Conservation (phyloP, 345 rosid genomes). For the Reutealis trisperma region DNA sequence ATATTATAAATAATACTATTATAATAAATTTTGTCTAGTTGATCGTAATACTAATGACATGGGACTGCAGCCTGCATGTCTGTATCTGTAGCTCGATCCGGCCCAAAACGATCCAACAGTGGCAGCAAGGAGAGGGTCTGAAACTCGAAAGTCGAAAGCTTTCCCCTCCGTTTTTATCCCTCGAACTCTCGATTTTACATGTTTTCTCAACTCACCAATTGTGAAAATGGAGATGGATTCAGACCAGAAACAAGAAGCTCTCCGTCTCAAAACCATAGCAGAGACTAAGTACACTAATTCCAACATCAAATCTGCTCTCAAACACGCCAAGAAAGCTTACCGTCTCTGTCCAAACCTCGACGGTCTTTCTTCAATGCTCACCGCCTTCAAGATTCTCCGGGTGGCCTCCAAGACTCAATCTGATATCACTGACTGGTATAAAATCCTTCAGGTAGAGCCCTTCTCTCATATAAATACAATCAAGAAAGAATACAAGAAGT, state of each 20-base stretch:
- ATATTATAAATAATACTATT: too few species aligned
- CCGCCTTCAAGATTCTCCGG: slow-evolving; percentile 61
- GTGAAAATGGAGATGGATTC: slow-evolving; percentile 23
- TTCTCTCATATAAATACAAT: slow-evolving; percentile 66
- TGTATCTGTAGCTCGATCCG: too few species aligned
- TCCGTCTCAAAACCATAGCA: slow-evolving; percentile 51
- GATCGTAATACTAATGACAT: too few species aligned
- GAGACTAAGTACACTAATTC: slow-evolving; percentile 53
- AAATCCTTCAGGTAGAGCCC: slow-evolving; percentile 80
- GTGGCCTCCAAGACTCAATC: slow-evolving; percentile 34
- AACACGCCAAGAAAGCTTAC: slow-evolving; percentile 63
- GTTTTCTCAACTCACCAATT: background rate
- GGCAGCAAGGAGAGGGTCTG: too few species aligned
- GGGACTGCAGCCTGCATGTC: too few species aligned
- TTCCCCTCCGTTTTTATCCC: background rate
- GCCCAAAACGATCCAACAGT: too few species aligned
- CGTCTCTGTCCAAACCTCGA: slow-evolving; percentile 52
- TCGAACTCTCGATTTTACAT: background rate
- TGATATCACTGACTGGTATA: slow-evolving; percentile 61
- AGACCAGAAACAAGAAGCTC: slow-evolving; percentile 48
- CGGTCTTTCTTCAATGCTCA: slow-evolving; percentile 64
- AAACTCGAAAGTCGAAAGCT: background rate
- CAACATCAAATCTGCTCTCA: slow-evolving; percentile 58
- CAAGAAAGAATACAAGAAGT: slow-evolving; percentile 68
- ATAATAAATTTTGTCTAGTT: too few species aligned